Base-by-base conservation (phyloP, 805 yeast genomes). In the Sugiyamaella americana region DNA sequence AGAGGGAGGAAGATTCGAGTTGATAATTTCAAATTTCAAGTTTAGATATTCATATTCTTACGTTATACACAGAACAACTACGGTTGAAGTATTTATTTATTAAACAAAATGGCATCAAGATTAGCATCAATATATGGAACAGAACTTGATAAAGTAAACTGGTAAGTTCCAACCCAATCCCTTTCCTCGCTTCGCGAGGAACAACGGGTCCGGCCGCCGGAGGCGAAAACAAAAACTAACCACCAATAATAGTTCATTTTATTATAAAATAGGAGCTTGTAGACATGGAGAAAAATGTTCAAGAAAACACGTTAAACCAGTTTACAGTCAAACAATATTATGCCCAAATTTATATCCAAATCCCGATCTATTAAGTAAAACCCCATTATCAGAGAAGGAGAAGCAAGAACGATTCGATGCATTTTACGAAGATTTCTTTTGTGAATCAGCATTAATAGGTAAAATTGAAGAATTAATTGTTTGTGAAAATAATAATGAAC, bases 221-320 rank as follows among this genome's bases (percentile, higher is more conserved):
- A 26, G 32, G 32, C 32, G 19, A 16, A 22, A 23, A 6, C 20
- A 16, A 26, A 26, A 8, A 26, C 32, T 32, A 18, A 49, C 46
- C 43, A 40, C 39, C 47, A 20, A 2, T 16, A 16, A 35, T 34
- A 52, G 57, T 43, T 51, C 61, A 6, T 88, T 88, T 60, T 87
- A 80, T 60, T 71, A 74, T 51, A 86, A 83, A 61, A 85, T 87
- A 24, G 98, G 98, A 0, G 94, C 96, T 0, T 89, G 98, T 58
- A 73, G 96, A 50, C 96, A 89, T 62, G 96, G 96, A 0, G 88
- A 82, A 49, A 82, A 82, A 56, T 89, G 98, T 58, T 80, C 87
- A 5, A 71, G 91, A 57, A 74, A 73, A 47, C 72, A 88, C 62
- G 70, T 75, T 18, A 75, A 75, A 55, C 96, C 96, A 1, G 63